Conservation (phyloP, 768 basidiomycete species). For the Kwoniella dendrophila region DNA sequence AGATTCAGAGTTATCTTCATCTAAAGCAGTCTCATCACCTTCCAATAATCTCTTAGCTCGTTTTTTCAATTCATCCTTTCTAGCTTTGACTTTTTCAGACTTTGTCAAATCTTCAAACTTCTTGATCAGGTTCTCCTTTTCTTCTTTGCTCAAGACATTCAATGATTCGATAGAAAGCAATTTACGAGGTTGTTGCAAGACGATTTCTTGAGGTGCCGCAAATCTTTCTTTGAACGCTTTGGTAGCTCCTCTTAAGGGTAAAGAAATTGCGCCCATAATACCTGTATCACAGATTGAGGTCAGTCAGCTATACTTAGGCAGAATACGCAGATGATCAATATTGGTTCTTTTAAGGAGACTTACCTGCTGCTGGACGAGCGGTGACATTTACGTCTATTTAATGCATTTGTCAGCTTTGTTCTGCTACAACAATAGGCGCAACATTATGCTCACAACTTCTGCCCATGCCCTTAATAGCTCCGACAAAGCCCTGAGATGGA, state of each 20-base stretch:
- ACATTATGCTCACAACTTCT: conserved; percentile 51
- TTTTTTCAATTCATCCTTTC: conserved; percentile 22
- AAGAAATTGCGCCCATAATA: conserved; percentile 42
- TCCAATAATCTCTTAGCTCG: conserved; percentile 26
- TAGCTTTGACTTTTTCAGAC: conserved; percentile 9
- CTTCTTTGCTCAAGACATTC: conserved; percentile 4
- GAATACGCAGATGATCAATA: no score
- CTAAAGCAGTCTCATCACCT: conserved; percentile 24
- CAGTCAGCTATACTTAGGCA: no score
- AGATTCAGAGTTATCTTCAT: conserved; percentile 14
- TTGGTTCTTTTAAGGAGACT: conserved; percentile 52
- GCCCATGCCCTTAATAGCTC: conserved; percentile 56
- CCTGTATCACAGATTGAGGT: conserved; percentile 20
- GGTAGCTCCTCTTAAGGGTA: conserved; percentile 42
- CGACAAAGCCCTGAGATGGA: conserved; percentile 51
- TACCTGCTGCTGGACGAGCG: conserved; percentile 53
- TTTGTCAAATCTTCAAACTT: conserved; percentile 18
- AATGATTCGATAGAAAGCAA: conserved; percentile 13
- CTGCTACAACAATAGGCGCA: not conserved
- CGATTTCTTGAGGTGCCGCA: conserved; percentile 30
- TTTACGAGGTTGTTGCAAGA: conserved; percentile 36
- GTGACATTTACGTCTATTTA: conserved; percentile 53
- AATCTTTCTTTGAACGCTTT: conserved; percentile 34
- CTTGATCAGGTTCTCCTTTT: conserved; percentile 17
- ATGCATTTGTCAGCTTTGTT: not conserved